Conservation (phyloP, 1,139 yeast species). For the Debaryomyces coudertii region DNA sequence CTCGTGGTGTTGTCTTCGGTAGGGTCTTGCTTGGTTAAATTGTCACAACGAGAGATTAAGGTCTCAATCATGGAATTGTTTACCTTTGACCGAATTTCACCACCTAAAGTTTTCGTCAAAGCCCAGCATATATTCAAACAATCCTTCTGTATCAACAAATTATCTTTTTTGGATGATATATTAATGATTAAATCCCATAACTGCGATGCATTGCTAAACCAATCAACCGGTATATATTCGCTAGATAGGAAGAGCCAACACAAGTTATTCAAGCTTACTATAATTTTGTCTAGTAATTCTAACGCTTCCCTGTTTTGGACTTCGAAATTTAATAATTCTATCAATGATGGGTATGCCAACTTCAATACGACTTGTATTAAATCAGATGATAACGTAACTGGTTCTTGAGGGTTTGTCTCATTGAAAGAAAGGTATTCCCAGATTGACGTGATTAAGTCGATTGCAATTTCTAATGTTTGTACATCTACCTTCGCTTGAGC, state of each 20-base stretch:
- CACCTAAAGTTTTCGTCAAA: conserved; percentile 48
- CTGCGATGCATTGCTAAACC: conserved; percentile 34
- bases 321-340: conserved; percentile 40
- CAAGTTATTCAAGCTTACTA: conserved; percentile 72
- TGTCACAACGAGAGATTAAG: conserved; percentile 27
- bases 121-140: conserved; percentile 68
- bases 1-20: conserved; percentile 16
- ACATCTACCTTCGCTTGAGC: conserved; percentile 55
- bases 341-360: conserved; percentile 42
- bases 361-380: conserved; percentile 32
- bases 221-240: conserved; percentile 37
- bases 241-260: conserved; percentile 53
- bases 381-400: conserved; percentile 26
- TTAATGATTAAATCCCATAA: conserved; percentile 42
- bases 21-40: conserved; percentile 11
- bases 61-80: conserved; percentile 28
- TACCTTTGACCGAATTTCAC: conserved; percentile 28
- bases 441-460: conserved; percentile 76
- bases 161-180: conserved; percentile 22
- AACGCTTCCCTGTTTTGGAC: conserved; percentile 26
- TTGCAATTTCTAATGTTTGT: conserved; percentile 66
- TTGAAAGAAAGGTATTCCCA: conserved; percentile 58
- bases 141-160: conserved; percentile 41
- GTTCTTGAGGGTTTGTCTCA: conserved; percentile 26
- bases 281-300: conserved; percentile 53